These are phyloP conservation scores for Candida corydali DNA, from an alignment of 805 yeast genomes.

Conservation along the genomic window DNA sequence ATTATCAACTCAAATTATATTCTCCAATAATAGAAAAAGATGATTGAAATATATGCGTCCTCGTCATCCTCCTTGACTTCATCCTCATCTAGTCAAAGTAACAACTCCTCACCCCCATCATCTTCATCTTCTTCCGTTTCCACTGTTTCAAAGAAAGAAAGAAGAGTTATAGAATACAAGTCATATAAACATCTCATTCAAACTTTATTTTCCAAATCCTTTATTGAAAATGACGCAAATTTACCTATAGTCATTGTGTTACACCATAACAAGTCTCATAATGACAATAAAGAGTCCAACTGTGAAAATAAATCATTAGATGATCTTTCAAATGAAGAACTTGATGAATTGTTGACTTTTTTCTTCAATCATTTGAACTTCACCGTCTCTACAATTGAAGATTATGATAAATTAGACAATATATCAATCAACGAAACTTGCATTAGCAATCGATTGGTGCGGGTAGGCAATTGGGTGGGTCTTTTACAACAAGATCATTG, in stretches of 20 bases:
- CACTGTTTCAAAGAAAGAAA: neutral
- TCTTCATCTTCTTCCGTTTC: neutral
- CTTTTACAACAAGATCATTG: constrained; percentile 12
- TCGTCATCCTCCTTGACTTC: neutral
- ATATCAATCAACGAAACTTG: neutral
- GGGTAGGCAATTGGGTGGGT: constrained; percentile 43
- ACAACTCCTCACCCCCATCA: neutral
- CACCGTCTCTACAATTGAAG: neutral
- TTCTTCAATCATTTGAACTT: constrained; percentile 34
- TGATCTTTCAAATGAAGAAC: constrained; percentile 21
- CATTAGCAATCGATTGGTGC: constrained; percentile 26
- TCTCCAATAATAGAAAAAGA: no score
- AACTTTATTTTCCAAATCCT: neutral
- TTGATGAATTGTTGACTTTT: constrained; percentile 28
- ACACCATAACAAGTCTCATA: neutral
- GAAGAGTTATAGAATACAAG: neutral
- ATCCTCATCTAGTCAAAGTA: neutral
- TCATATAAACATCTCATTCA: neutral
- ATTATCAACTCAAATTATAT: no score
- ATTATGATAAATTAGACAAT: neutral
- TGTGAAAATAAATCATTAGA: constrained; percentile 15
- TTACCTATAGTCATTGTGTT: constrained; percentile 27
- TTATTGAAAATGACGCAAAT: constrained; percentile 27
- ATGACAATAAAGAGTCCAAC: neutral
- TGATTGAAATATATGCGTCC: neutral